Evolutionary conservation across 805 yeast genomes (phyloP).

Genomic region (Torulaspora indica): DNA sequence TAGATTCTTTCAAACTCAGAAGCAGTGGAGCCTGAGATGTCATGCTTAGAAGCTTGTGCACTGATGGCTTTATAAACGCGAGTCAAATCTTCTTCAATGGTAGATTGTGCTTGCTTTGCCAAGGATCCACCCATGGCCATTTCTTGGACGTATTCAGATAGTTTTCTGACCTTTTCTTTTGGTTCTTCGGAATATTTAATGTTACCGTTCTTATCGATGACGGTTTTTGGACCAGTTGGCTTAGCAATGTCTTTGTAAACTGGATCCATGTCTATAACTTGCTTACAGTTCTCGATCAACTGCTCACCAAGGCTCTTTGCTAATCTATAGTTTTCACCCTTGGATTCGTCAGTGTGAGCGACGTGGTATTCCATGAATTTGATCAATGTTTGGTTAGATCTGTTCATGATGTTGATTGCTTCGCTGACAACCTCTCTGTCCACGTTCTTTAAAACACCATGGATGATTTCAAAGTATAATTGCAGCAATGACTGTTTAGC

Average conservation of each 20-base stretch:
- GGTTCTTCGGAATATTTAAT: conserved; percentile 78
- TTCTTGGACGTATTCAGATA: conserved; percentile 91
- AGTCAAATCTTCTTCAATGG: conserved; percentile 80
- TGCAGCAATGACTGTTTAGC: conserved; percentile 95
- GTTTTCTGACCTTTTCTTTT: conserved; percentile 86
- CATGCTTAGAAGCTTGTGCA: conserved; percentile 52
- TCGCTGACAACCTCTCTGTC: conserved; percentile 95
- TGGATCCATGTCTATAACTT: conserved; percentile 73
- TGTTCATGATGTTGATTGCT: conserved; percentile 96
- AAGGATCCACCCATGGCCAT: conserved; percentile 93
- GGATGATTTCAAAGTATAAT: conserved; percentile 92
- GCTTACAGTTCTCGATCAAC: conserved; percentile 91
- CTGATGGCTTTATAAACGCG: conserved; percentile 77
- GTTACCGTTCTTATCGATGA: conserved; percentile 82
- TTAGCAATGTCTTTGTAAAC: conserved; percentile 92
- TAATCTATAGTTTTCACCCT: conserved; percentile 88
- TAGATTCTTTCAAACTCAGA: conserved; percentile 67
- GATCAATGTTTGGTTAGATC: conserved; percentile 88
- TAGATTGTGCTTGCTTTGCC: conserved; percentile 63
- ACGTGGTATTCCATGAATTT: conserved; percentile 91
- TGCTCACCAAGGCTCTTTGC: conserved; percentile 89
- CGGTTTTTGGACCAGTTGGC: conserved; percentile 93
- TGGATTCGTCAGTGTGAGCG: conserved; percentile 57
- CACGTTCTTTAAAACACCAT: conserved; percentile 83
- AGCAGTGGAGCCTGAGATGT: conserved; percentile 55